These are phyloP conservation scores for Cutaneotrichosporon arboriforme DNA, from an alignment of 1,284 basidiomycete genomes.

Conservation along the genomic window DNA sequence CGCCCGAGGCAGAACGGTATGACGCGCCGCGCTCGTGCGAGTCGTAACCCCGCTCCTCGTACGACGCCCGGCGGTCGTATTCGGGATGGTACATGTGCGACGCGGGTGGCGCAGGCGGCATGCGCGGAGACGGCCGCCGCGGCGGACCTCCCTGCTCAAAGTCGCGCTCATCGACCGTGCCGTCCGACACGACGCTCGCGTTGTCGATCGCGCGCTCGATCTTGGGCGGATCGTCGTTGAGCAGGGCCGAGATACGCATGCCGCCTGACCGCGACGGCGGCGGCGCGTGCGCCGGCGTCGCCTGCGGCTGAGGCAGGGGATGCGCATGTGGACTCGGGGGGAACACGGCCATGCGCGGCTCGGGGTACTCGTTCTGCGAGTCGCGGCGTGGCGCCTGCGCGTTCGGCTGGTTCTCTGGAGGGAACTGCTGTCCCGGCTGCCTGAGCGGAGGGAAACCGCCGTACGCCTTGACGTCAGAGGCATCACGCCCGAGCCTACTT, in stretches of 20 bases:
- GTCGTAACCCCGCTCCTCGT: slow-evolving; percentile 3
- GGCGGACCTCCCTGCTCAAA: slow-evolving; percentile 12
- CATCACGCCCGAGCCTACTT: neutral
- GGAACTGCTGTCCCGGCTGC: neutral
- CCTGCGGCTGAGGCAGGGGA: neutral
- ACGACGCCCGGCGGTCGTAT: slow-evolving; percentile 9
- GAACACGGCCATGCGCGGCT: slow-evolving; percentile 40
- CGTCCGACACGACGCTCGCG: slow-evolving; percentile 36
- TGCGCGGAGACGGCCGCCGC: slow-evolving; percentile 11
- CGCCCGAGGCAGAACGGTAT: slow-evolving; percentile 1
- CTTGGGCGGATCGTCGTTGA: slow-evolving; percentile 36
- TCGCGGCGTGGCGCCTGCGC: neutral
- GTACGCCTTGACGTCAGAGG: neutral
- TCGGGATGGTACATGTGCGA: neutral
- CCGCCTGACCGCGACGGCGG: slow-evolving; percentile 30
- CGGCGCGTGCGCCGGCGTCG: neutral
- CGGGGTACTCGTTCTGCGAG: slow-evolving; percentile 7
- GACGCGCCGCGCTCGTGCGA: slow-evolving; percentile 4
- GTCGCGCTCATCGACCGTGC: slow-evolving; percentile 39
- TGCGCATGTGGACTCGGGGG: slow-evolving; percentile 23
- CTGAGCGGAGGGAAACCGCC: slow-evolving; percentile 11
- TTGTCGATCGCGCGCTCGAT: slow-evolving; percentile 20
- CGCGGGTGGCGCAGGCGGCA: neutral
- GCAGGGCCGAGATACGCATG: slow-evolving; percentile 40
- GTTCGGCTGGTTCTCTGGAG: neutral